Evolutionary conservation across 2,329 filamentous ascomycete species (phyloP).

Genomic region (Fusarium tanahbumbuense): DNA sequence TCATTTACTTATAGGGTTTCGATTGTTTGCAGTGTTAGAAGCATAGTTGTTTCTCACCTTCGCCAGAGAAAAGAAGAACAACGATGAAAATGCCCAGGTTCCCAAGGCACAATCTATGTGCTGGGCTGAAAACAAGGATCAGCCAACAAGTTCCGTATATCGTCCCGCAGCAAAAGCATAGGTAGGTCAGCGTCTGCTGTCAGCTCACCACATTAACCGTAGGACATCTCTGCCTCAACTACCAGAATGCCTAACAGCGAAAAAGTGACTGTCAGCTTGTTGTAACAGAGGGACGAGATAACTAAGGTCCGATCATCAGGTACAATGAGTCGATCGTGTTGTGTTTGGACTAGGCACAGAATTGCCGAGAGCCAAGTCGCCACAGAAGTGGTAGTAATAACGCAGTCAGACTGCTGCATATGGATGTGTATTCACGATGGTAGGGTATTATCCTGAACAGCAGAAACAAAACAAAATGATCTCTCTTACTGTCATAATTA

Average conservation of each 20-base stretch:
- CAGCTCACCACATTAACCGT: neutral
- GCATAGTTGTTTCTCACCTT: neutral
- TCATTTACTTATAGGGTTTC: neutral
- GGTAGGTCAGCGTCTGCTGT: neutral
- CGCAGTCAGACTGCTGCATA: neutral
- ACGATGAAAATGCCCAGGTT: neutral
- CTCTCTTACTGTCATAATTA: conserved; percentile 14
- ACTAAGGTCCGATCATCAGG: neutral
- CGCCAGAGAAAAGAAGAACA: neutral
- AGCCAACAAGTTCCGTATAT: neutral
- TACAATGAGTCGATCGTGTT: neutral
- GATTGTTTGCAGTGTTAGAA: neutral
- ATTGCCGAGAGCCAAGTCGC: conserved; percentile 29
- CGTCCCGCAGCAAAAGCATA: neutral
- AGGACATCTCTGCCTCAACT: neutral
- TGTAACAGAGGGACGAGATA: neutral
- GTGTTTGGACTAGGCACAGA: conserved; percentile 20
- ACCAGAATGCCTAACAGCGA: neutral
- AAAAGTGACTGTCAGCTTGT: neutral
- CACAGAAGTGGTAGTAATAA: neutral
- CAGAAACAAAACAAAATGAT: neutral
- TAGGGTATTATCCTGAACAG: neutral
- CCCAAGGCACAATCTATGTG: neutral
- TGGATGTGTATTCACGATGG: neutral
- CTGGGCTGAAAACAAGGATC: neutral